Evolutionary conservation across 2,329 filamentous ascomycete species (phyloP).

Genomic region (Fusarium sp.): DNA sequence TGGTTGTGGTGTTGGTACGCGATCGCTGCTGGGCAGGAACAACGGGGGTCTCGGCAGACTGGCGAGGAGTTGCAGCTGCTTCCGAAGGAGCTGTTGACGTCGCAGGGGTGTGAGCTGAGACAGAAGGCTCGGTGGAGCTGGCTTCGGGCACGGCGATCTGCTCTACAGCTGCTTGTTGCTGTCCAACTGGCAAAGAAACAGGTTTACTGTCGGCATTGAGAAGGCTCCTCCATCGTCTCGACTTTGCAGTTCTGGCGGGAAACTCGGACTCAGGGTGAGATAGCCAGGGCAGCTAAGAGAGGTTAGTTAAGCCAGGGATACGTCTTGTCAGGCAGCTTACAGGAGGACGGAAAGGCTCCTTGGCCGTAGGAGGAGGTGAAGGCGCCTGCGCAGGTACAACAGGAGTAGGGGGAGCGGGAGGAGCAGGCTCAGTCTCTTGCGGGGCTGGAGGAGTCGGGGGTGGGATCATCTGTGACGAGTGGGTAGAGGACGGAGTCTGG

Average conservation of each 20-base stretch:
- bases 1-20: conserved; percentile 40
- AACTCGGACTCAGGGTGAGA: conserved; percentile 62
- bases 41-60: conserved; percentile 47
- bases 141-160: conserved; percentile 34
- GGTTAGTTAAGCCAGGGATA: conserved; percentile 2
- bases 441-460: conserved; percentile 60
- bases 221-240: conserved; percentile 55
- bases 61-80: conserved; percentile 33
- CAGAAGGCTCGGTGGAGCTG: conserved; percentile 25
- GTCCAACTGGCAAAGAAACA: conserved; percentile 56
- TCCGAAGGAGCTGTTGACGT: conserved; percentile 30
- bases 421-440: conserved; percentile 48
- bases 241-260: conserved; percentile 52
- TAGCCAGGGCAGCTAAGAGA: conserved; percentile 64
- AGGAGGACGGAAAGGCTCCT: conserved; percentile 57
- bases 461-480: conserved; percentile 55
- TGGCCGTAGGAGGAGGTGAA: conserved; percentile 38
- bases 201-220: conserved; percentile 49
- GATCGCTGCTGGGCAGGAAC: conserved; percentile 45
- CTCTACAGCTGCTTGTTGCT: conserved; percentile 48
- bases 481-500: conserved; percentile 63
- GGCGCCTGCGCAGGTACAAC: conserved; percentile 40
- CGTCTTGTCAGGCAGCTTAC: conserved; percentile 49
- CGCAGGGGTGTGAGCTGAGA: conserved; percentile 26
- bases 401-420: conserved; percentile 39